Evolutionary conservation across 345 rosid genomes (phyloP), one percentile per base, ranked within the genome.

Genomic region (Brassica juncea): DNA sequence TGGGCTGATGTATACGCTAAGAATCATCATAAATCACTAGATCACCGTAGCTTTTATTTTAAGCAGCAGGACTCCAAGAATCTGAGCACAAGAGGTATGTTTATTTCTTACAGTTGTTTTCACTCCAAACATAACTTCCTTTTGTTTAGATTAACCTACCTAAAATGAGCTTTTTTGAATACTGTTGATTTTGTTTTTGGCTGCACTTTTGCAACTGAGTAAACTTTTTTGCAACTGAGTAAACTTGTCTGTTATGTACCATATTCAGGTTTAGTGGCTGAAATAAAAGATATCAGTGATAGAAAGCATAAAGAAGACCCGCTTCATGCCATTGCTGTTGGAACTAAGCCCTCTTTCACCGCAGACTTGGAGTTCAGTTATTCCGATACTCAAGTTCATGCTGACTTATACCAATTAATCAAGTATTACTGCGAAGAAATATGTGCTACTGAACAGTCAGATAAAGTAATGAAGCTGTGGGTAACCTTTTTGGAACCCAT

Each of bases 1-100:
- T 96, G 99, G 99, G 94, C 97, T 69, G 98, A 96, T 79, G 92
- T 96, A 30, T 93, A 96, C 85, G 82, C 97, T 21, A 96, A 96
- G 82, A 96, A 96, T 74, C 93, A 96, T 81, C 97, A 96, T 74
- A 96, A 96, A 81, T 96, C 98, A 27, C 92, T 91, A 39, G 99
- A 96, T 83, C 99, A 96, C 75, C 97, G 98, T 21, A 96, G 99
- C 75, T 93, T 96, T 84, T 96, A 92, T 85, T 93, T 96, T 83
- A 96, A 91, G 87, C 99, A 96, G 87, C 99, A 96, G 80, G 99
- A 96, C 76, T 85, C 92, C 27, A 96, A 92, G 85, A 96, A 89
- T 85, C 81, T 90, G 88, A 89, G 98, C 87, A 87, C 92, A 47
- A 96, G 93, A 90, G 97, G 99, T 93, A 84, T 66, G 58, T 81